These are phyloP conservation scores for Barnettozyma siamensis DNA, from an alignment of 805 yeast genomes.

Conservation along the genomic window DNA sequence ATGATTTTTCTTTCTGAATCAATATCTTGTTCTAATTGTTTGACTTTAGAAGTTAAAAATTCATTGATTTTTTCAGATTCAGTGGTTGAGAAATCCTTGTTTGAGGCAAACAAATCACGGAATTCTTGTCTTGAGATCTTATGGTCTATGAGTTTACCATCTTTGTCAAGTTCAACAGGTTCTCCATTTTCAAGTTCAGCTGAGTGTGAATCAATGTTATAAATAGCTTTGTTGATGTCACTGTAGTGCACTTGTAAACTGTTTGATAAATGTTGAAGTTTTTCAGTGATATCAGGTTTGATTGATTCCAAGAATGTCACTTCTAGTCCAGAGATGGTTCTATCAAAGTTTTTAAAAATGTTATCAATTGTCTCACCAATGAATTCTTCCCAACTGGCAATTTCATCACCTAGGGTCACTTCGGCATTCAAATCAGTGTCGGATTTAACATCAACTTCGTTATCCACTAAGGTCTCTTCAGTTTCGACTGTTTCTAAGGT, in stretches of 20 bases:
- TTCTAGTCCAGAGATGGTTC: conserved; percentile 30
- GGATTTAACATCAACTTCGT: conserved; percentile 6
- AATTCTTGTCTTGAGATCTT: conserved; percentile 42
- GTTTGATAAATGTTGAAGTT: conserved; percentile 30
- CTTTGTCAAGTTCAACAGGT: conserved; percentile 28
- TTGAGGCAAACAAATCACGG: conserved; percentile 36
- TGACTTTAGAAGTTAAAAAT: conserved; percentile 27
- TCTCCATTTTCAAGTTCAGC: conserved; percentile 29
- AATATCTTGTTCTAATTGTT: conserved; percentile 30
- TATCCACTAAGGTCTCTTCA: neutral
- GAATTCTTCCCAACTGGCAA: conserved; percentile 30
- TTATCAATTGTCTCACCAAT: conserved; percentile 34
- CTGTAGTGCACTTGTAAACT: conserved; percentile 23
- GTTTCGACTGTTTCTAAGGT: neutral
- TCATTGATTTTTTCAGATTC: conserved; percentile 29
- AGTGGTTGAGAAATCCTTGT: conserved; percentile 26
- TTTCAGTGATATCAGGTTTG: conserved; percentile 28
- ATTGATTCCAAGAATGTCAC: conserved; percentile 22
- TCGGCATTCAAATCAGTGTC: conserved; percentile 3
- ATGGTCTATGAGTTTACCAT: conserved; percentile 29
- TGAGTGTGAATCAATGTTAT: conserved; percentile 33
- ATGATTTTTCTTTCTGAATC: conserved; percentile 37
- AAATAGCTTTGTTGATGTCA: conserved; percentile 28
- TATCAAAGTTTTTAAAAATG: conserved; percentile 34
- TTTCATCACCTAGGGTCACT: conserved; percentile 29